Evolutionary conservation across 257 asterid genomes (phyloP).

Genomic region (Solanum arcanum): DNA sequence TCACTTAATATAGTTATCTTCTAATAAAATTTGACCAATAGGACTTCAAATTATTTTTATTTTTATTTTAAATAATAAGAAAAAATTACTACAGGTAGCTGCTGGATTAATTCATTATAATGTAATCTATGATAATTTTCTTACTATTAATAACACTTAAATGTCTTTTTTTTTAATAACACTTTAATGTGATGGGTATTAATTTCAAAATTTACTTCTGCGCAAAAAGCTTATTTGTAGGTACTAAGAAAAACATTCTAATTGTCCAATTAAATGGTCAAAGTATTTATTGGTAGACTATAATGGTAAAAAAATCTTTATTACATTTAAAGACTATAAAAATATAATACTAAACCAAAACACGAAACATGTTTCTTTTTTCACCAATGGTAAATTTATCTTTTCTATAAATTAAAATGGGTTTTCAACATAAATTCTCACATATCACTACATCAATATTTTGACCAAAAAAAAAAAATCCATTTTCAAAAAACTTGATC

Average conservation of each 20-base stretch:
- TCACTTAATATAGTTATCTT: not conserved
- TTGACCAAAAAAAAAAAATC: not conserved
- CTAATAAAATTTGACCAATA: not conserved
- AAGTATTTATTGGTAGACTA: not conserved
- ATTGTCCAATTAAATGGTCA: not conserved
- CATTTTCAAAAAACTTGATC: not conserved
- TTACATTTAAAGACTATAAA: not conserved
- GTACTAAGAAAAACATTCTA: not conserved
- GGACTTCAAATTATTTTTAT: not conserved
- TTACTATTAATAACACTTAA: conserved; percentile 5
- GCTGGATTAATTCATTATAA: not conserved
- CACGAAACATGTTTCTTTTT: not conserved
- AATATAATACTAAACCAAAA: not conserved
- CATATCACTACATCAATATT: not conserved
- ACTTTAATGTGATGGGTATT: not conserved
- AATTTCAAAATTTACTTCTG: not conserved
- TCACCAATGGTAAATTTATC: not conserved
- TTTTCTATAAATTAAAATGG: not conserved
- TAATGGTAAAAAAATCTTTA: not conserved
- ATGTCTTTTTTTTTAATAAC: not conserved
- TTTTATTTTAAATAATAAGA: too few species aligned
- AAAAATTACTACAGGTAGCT: not conserved
- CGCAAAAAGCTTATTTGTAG: not conserved
- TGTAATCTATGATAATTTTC: not conserved
- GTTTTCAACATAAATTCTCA: not conserved